A percentile compares a stretch with the other conserved stretches of the same genome.
phyloP scores from a whole-genome alignment of 768 basidiomycete genomes.

The Paxillus involutus region DNA sequence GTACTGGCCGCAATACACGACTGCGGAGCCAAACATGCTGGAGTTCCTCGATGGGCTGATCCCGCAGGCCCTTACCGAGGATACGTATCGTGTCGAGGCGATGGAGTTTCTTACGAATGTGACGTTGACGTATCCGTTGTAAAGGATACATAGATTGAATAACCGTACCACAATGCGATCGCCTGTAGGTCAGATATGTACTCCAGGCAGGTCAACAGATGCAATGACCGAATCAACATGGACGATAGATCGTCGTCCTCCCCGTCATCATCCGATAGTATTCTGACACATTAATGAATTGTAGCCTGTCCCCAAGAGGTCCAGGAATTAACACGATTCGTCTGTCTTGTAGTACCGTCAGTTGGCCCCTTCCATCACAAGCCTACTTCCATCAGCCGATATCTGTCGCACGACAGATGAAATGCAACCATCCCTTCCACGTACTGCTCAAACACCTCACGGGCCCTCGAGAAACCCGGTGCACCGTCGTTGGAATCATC shows the following conservation, averaged over 20 bases:
- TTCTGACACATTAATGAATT: too few species aligned
- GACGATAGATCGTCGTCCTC: too few species aligned
- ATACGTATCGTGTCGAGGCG: constrained; percentile 42
- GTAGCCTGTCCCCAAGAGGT: too few species aligned
- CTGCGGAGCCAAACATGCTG: constrained; percentile 33
- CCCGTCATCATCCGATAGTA: too few species aligned
- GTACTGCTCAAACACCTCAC: constrained; percentile 2
- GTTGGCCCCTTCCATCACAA: not conserved
- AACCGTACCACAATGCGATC: too few species aligned
- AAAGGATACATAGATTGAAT: not conserved
- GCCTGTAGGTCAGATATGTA: too few species aligned
- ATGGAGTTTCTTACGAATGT: constrained; percentile 33
- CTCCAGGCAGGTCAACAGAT: too few species aligned
- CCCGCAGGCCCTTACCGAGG: constrained; percentile 36
- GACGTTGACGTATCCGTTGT: constrained; percentile 4
- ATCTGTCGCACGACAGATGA: constrained; percentile 15
- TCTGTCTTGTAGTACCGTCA: too few species aligned
- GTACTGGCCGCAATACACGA: constrained; percentile 47
- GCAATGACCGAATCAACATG: too few species aligned
- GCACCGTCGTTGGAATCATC: not conserved
- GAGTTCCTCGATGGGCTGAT: constrained; percentile 39
- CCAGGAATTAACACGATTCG: too few species aligned
- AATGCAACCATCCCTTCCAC: constrained; percentile 14
- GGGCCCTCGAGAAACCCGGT: constrained; percentile 1
- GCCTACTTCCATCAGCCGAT: constrained; percentile 15